Evolutionary conservation across 805 yeast genomes (phyloP).

Genomic region (Sporopachydermia lactativora): DNA sequence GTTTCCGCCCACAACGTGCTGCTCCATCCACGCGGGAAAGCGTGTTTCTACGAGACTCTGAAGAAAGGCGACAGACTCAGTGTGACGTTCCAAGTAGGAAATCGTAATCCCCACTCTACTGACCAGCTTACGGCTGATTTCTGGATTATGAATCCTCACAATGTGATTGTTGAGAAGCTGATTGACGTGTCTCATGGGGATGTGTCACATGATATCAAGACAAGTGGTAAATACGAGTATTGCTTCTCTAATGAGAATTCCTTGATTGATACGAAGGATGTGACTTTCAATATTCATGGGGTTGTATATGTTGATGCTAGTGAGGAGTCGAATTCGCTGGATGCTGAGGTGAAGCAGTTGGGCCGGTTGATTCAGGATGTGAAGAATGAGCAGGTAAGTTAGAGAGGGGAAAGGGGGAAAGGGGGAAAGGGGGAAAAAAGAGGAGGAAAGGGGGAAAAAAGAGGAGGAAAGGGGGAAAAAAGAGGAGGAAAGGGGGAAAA

Average conservation of each 20-base stretch:
- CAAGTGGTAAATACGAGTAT: slow-evolving; percentile 65
- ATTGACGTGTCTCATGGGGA: slow-evolving; percentile 70
- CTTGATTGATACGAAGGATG: slow-evolving; percentile 65
- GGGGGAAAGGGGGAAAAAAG: too few species aligned
- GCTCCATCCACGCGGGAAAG: slow-evolving; percentile 69
- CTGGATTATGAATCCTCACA: slow-evolving; percentile 33
- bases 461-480: too few species aligned
- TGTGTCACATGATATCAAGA: slow-evolving; percentile 46
- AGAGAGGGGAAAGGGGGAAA: too few species aligned
- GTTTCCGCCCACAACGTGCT: slow-evolving; percentile 63
- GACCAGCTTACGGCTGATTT: slow-evolving; percentile 51
- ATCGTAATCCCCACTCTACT: slow-evolving; percentile 60
- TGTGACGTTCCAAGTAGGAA: slow-evolving; percentile 86
- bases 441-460: too few species aligned
- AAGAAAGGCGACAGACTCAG: slow-evolving; percentile 77
- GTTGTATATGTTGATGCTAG: slow-evolving; percentile 73
- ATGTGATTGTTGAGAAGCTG: slow-evolving; percentile 35
- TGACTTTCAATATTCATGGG: slow-evolving; percentile 90
- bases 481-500: too few species aligned
- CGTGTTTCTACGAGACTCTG: slow-evolving; percentile 78
- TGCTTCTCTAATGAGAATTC: slow-evolving; percentile 86
- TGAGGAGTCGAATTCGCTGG: slow-evolving; percentile 64
- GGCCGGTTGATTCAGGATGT: slow-evolving; percentile 70
- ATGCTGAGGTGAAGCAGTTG: slow-evolving; percentile 66
- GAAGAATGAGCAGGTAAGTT: slow-evolving; percentile 57